A percentile compares a stretch with the other conserved stretches of the same genome.
Conservation (phyloP, 2,329 filamentous ascomycete genomes). For the Alternaria sp. region DNA sequence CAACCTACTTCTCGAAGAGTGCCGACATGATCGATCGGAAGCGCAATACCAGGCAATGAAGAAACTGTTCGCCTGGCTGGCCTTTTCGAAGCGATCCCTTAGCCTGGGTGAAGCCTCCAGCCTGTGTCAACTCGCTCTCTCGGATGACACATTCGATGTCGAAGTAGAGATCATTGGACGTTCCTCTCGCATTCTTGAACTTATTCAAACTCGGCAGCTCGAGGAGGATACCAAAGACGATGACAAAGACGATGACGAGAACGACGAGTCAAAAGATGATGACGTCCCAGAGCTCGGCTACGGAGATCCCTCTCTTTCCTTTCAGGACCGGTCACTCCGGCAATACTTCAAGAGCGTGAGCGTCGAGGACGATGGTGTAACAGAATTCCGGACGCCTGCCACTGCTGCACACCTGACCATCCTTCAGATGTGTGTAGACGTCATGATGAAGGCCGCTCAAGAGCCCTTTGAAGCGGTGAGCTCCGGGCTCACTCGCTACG, state of each 20-base stretch:
- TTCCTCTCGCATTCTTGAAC: slow-evolving; percentile 26
- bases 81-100: slow-evolving; percentile 26
- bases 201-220: slow-evolving; percentile 7
- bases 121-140: slow-evolving; percentile 15
- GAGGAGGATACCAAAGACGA: slow-evolving; percentile 18
- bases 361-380: slow-evolving; percentile 16
- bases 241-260: slow-evolving; percentile 13
- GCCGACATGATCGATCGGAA: slow-evolving; percentile 17
- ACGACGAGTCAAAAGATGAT: slow-evolving; percentile 6
- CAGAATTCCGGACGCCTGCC: slow-evolving; percentile 8
- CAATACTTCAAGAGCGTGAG: slow-evolving; percentile 26
- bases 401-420: slow-evolving; percentile 25
- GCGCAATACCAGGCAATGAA: slow-evolving; percentile 26
- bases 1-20: slow-evolving; percentile 21
- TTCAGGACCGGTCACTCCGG: slow-evolving; percentile 29
- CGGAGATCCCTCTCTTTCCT: slow-evolving; percentile 15
- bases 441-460: no score
- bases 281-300: slow-evolving; percentile 2
- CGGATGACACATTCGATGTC: slow-evolving; percentile 16
- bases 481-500: neutral
- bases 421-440: slow-evolving; percentile 14
- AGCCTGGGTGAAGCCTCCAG: slow-evolving; percentile 22
- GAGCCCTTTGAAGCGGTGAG: no score
- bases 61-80: slow-evolving; percentile 29
- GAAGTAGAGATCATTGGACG: slow-evolving; percentile 23